These are phyloP conservation scores for Tricholoma terreum DNA, from an alignment of 768 basidiomycete species.

Conservation along the genomic window DNA sequence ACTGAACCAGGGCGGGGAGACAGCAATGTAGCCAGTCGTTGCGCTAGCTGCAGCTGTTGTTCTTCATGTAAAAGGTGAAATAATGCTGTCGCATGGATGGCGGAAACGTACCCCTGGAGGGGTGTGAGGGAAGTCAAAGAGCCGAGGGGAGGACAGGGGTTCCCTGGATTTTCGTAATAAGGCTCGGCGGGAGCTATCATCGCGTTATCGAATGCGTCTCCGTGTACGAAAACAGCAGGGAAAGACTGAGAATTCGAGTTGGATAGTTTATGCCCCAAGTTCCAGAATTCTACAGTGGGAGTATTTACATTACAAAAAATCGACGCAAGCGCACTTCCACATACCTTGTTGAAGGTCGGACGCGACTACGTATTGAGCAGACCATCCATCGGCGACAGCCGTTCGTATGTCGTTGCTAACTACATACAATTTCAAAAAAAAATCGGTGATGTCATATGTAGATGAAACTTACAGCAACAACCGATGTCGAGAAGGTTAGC, in stretches of 20 bases:
- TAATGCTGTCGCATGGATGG: constrained; percentile 47
- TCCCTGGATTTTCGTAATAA: constrained; percentile 18
- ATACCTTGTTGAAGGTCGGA: too few species aligned
- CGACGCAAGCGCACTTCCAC: too few species aligned
- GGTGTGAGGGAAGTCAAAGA: constrained; percentile 41
- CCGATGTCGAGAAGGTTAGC: too few species aligned
- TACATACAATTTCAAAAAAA: too few species aligned
- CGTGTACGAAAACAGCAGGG: constrained; percentile 47
- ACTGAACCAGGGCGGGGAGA: constrained; percentile 41
- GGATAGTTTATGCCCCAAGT: constrained; percentile 53
- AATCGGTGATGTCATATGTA: too few species aligned
- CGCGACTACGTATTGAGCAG: too few species aligned
- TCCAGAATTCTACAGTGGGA: constrained; percentile 58
- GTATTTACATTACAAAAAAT: too few species aligned
- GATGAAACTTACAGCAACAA: too few species aligned
- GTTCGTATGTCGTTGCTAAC: too few species aligned
- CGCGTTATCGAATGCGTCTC: constrained; percentile 43
- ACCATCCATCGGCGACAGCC: too few species aligned
- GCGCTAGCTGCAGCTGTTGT: constrained; percentile 40
- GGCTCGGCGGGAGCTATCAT: constrained; percentile 30
- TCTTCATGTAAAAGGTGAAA: constrained; percentile 50
- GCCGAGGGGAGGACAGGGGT: constrained; percentile 23
- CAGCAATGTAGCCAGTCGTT: constrained; percentile 39
- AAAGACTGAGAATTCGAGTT: constrained; percentile 40
- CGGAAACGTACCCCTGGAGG: constrained; percentile 44